Percentiles rank a stretch among this genome's conserved stretches.
Conservation (phyloP, 805 yeast species). For the Candida schatavii region DNA sequence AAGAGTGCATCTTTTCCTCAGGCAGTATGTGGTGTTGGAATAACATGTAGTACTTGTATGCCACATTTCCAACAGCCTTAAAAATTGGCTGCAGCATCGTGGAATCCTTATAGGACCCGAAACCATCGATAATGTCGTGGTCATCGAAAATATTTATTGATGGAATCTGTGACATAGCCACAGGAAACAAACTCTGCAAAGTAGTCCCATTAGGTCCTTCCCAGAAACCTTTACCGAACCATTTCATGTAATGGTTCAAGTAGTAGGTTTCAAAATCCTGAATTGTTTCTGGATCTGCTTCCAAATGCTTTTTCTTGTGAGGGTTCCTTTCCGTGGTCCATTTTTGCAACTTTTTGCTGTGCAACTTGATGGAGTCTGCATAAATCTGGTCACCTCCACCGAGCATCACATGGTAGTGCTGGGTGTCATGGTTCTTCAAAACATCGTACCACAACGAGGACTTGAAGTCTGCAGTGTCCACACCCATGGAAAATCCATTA, state of each 20-base stretch:
- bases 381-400: constrained; percentile 98
- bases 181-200: constrained; percentile 63
- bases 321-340: constrained; percentile 64
- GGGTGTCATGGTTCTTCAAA: constrained; percentile 55
- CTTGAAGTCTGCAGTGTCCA: constrained; percentile 63
- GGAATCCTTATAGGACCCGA: constrained; percentile 76
- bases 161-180: constrained; percentile 81
- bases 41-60: constrained; percentile 82
- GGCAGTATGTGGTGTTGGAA: constrained; percentile 82
- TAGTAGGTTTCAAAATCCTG: constrained; percentile 64
- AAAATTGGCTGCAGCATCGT: constrained; percentile 76
- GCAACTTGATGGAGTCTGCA: constrained; percentile 72
- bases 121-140: constrained; percentile 96
- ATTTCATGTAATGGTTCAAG: constrained; percentile 67
- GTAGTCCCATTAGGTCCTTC: constrained; percentile 65
- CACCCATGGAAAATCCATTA: constrained; percentile 81
- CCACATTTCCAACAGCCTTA: constrained; percentile 67
- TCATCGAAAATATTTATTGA: constrained; percentile 86
- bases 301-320: constrained; percentile 34
- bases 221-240: constrained; percentile 94
- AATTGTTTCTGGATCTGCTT: constrained; percentile 46
- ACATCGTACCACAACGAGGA: constrained; percentile 89
- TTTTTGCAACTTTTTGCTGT: constrained; percentile 49
- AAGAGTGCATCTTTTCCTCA: constrained; percentile 34
- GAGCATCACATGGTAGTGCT: constrained; percentile 84